Base-by-base conservation (phyloP, 768 basidiomycete species). In the Amyloporia xantha region DNA sequence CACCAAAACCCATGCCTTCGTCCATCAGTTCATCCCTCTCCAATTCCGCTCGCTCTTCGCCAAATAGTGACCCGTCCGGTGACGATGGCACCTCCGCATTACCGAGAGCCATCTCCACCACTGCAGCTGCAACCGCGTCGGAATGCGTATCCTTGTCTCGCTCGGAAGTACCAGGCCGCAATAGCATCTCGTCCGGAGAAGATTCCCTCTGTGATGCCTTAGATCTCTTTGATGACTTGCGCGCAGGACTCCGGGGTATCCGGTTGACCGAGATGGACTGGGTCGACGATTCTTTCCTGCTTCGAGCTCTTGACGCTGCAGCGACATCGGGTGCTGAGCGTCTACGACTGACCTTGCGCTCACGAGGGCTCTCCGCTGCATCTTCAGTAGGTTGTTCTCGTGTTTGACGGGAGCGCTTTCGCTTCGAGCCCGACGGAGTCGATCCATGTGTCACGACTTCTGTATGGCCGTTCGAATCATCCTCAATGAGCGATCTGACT, bases 181-280 rank as follows among this genome's bases (percentile, higher is more conserved):
- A 17, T 15, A 54, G 45, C 7, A 54, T 45, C 27, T 58, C 57
- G 24, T 58, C 57, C 5, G 52, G 27, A 2, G 57, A 52, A 4
- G 53, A 45, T 17, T 41, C 46, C 38, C 5, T 50, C 35, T 41
- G 42, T 23, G 35, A 4, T 27, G 39, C 12, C 41, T n/a, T 23
- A 41, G 13, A 6, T 25, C 41, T 15, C 38, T 44, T 20, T n/a
- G n/a, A n/a, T n/a, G n/a, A n/a, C n/a, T n/a, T n/a, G n/a, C n/a
- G n/a, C n/a, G n/a, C n/a, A n/a, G n/a, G n/a, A n/a, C n/a, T n/a
- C 15, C 17, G 13, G 24, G 2, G 39, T 47, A 19, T n/a, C n/a
- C n/a, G n/a, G n/a, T 17, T 25, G 21, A 38, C 21, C 39, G 39
- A 40, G 39, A 11, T n/a, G 10, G 12, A 9, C 20, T 9, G 10